A percentile compares a stretch with the other conserved stretches of the same genome.
These are phyloP conservation scores for Leishmania lainsoni DNA, from an alignment of 208 protist genomes.

Conservation along the genomic window DNA sequence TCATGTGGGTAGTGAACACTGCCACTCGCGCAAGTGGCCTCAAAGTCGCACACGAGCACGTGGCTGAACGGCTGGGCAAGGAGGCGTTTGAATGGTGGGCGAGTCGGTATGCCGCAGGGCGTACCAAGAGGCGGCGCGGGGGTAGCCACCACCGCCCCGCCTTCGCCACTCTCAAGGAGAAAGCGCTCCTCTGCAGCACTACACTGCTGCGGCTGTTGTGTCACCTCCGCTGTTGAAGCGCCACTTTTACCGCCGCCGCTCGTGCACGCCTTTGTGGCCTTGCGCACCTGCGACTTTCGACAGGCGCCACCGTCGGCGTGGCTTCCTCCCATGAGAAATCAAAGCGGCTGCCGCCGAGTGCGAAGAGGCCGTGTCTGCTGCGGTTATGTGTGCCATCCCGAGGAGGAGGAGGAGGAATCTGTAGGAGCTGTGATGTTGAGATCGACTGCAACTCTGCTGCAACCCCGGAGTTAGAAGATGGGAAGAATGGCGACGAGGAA, in stretches of 20 bases:
- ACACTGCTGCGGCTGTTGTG: conserved; percentile 5
- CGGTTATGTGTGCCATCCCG: background rate
- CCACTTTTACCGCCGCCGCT: conserved; percentile 11
- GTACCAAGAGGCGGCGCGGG: conserved; percentile 9
- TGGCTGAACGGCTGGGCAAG: conserved; percentile 88
- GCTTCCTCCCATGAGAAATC: conserved; percentile 47
- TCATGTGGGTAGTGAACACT: conserved; percentile 86
- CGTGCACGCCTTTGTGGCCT: conserved; percentile 31
- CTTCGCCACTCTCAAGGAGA: conserved; percentile 1
- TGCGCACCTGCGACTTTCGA: conserved; percentile 40
- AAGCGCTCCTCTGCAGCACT: background rate
- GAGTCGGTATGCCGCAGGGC: conserved; percentile 35
- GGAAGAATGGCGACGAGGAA: conserved; percentile 13
- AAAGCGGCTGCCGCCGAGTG: conserved; percentile 48
- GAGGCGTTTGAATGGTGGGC: conserved; percentile 37
- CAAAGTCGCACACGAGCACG: conserved; percentile 92
- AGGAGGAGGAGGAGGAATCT: background rate
- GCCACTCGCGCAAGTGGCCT: conserved; percentile 86
- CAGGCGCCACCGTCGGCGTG: conserved; percentile 22
- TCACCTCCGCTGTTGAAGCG: too few species aligned
- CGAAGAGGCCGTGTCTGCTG: conserved; percentile 8
- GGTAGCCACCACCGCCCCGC: background rate
- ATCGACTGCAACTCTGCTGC: background rate
- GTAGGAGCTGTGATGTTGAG: background rate
- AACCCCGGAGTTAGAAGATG: background rate